Evolutionary conservation across 2,329 filamentous ascomycete species (phyloP), one percentile per base, ranked within the genome.

Genomic region (Sclerotinia nivalis): DNA sequence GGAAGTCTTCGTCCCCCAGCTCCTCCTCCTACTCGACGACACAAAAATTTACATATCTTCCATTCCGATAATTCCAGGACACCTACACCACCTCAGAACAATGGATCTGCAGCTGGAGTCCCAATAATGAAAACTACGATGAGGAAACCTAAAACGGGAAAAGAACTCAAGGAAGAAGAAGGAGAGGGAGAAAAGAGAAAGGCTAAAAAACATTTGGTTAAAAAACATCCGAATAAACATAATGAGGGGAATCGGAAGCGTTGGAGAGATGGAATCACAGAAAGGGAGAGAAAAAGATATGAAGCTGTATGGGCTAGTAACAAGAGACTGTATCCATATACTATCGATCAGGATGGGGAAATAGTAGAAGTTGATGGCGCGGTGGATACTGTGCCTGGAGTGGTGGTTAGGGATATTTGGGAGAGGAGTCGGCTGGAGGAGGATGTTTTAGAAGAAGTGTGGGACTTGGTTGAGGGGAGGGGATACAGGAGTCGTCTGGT

Each of bases 301-400:
- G 92, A 95, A 79, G 92, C 91, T 2, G 86, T 96, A 1, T 96
- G 92, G 91, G 92, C 92, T 1, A 92, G 91, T 55, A 96, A 96
- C 75, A 87, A 88, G 62, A 92, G 92, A 0, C 70, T 88, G 0
- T 80, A 87, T 12, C 45, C 49, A 6, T 90, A 88, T 2, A 83
- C 89, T 28, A 91, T 95, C 72, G 86, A 96, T n/a, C 95, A 90
- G 91, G 82, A 79, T 8, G 84, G 92, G 13, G 91, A 89, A 69
- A 83, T 92, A 40, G 81, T 96, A 69, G 88, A 90, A 0, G 79
- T 79, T 0, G 87, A 91, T 75, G 89, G 91, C 75, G 83, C 96
- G 49, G 88, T 88, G 54, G 89, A 92, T 79, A 68, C 40, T 20
- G 66, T 68, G 15, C 55, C 52, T 5, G 66, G 54, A 12, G 4